Percentiles rank a stretch among this genome's conserved stretches.
Conservation (phyloP, 495 filamentous ascomycete species). For the Penicillium parvum region DNA sequence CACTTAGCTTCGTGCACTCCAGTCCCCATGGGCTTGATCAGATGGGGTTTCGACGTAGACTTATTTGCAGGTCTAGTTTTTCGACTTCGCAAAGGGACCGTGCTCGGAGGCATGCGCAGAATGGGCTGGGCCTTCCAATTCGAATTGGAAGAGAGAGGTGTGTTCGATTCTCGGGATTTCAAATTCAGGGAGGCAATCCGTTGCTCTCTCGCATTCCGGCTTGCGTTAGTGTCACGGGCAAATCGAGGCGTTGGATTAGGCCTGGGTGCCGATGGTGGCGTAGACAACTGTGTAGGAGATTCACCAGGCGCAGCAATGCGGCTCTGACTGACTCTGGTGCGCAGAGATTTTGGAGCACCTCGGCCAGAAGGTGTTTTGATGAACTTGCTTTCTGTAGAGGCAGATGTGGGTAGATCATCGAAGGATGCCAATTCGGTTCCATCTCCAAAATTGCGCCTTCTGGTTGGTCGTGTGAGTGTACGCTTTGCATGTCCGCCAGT, state of each 20-base stretch:
- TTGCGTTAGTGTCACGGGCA: slow-evolving; percentile 87
- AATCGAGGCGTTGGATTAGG: slow-evolving; percentile 68
- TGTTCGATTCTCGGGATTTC: slow-evolving; percentile 45
- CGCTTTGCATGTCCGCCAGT: slow-evolving; percentile 49
- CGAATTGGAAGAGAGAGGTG: slow-evolving; percentile 60
- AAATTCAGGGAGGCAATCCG: slow-evolving; percentile 54
- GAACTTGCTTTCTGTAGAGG: slow-evolving; percentile 72
- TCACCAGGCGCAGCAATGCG: slow-evolving; percentile 34
- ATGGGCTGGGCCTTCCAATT: slow-evolving; percentile 78
- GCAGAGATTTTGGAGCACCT: slow-evolving; percentile 61
- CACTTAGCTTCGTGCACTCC: slow-evolving; percentile 60
- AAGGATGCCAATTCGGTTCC: slow-evolving; percentile 89
- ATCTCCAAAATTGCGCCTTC: slow-evolving; percentile 79
- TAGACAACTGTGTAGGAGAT: slow-evolving; percentile 54
- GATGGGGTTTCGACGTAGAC: slow-evolving; percentile 57
- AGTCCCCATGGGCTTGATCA: slow-evolving; percentile 68
- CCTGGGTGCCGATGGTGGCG: slow-evolving; percentile 46
- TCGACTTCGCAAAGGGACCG: slow-evolving; percentile 47
- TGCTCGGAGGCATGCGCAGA: slow-evolving; percentile 45
- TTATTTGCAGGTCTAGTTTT: slow-evolving; percentile 47
- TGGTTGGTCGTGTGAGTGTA: slow-evolving; percentile 68
- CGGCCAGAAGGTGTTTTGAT: slow-evolving; percentile 71
- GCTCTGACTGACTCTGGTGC: slow-evolving; percentile 58
- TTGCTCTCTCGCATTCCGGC: slow-evolving; percentile 84
- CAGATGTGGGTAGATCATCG: slow-evolving; percentile 91